A percentile compares a stretch with the other conserved stretches of the same genome.
These are phyloP conservation scores for Rhizopogon vinicolor DNA, from an alignment of 768 basidiomycete genomes.

Conservation along the genomic window DNA sequence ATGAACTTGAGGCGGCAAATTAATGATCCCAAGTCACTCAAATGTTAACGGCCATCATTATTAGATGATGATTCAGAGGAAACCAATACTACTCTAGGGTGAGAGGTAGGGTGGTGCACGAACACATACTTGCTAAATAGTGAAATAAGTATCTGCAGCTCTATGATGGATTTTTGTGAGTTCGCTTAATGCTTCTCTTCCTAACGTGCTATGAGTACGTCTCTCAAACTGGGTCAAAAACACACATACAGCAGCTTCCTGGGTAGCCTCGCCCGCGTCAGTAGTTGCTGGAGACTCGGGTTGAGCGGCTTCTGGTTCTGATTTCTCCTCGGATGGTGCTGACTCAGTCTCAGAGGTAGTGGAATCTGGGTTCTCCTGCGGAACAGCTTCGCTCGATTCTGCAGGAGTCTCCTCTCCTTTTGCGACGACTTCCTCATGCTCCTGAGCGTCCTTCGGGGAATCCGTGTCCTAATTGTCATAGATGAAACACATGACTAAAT, in stretches of 20 bases:
- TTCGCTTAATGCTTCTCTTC: not conserved
- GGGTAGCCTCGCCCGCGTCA: not conserved
- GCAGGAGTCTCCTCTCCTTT: not conserved
- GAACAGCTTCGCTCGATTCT: not conserved
- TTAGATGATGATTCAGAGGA: not conserved
- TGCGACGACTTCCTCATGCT: slow-evolving; percentile 17
- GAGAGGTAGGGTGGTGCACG: not conserved
- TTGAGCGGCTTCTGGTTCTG: not conserved
- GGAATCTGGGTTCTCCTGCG: not conserved
- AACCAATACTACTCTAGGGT: not conserved
- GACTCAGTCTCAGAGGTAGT: not conserved
- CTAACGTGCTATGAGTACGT: not conserved
- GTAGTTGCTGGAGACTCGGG: not conserved
- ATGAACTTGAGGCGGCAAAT: not conserved
- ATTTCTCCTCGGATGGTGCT: not conserved
- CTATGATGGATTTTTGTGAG: not conserved
- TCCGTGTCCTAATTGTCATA: slow-evolving; percentile 21
- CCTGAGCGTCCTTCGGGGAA: slow-evolving; percentile 27
- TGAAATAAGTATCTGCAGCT: not conserved
- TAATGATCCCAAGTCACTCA: not conserved
- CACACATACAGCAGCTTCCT: not conserved
- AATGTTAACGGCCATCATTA: not conserved
- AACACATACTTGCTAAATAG: not conserved
- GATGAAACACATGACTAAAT: not conserved
- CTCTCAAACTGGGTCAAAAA: too few species aligned